Conservation (phyloP, 1,139 yeast species). For the Citeromyces hawaiiensis region DNA sequence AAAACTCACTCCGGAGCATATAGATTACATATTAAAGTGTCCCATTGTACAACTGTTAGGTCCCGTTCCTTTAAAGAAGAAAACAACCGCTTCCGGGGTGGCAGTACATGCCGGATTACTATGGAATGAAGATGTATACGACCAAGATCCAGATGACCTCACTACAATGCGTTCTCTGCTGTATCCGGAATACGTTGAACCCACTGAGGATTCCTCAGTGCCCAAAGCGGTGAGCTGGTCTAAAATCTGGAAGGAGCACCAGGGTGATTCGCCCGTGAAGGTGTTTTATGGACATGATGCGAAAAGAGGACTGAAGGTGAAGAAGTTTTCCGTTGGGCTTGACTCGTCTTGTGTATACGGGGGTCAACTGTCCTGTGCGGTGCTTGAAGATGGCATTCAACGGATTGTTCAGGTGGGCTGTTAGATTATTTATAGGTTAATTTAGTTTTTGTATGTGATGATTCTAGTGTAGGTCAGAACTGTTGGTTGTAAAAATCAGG, state of each 20-base stretch:
- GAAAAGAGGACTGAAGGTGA: constrained; percentile 53
- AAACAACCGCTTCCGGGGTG: constrained; percentile 27
- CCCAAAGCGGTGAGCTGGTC: constrained; percentile 52
- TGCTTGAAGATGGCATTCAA: constrained; percentile 16
- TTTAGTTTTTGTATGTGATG: too few species aligned
- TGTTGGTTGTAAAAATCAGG: too few species aligned
- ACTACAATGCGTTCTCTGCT: constrained; percentile 48
- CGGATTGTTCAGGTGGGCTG: not conserved
- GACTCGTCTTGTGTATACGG: constrained; percentile 81
- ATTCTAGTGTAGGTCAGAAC: too few species aligned
- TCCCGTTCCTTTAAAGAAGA: constrained; percentile 29
- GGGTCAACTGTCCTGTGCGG: constrained; percentile 51
- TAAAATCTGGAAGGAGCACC: constrained; percentile 40
- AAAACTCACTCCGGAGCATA: constrained; percentile 43
- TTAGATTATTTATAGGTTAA: not conserved
- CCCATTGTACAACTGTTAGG: constrained; percentile 56
- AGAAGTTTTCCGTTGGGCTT: constrained; percentile 60
- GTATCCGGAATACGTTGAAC: constrained; percentile 40
- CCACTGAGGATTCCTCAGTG: constrained; percentile 35
- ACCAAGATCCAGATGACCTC: constrained; percentile 50
- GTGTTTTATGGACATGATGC: constrained; percentile 92
- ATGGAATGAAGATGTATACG: constrained; percentile 40
- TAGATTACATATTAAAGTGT: constrained; percentile 42
- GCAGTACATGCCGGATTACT: constrained; percentile 74
- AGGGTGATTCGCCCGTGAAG: constrained; percentile 17